Base-by-base conservation (phyloP, 768 basidiomycete genomes). In the Rhodosporidiobolus odoratus region DNA sequence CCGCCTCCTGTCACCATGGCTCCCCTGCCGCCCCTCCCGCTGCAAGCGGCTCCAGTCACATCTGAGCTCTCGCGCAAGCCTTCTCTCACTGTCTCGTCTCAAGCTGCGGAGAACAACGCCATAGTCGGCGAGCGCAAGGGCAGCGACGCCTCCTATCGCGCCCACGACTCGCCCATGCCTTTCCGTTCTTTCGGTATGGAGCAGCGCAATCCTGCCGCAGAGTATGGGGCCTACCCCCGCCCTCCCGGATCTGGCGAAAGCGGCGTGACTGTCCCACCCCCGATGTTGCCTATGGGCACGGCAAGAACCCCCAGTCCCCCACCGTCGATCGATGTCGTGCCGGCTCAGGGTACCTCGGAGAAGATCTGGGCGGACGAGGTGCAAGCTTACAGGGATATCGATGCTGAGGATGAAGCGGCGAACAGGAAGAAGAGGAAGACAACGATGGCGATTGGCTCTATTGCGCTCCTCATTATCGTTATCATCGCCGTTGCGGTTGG, bases 401-500 rank as follows among this genome's bases (percentile, higher is more conserved):
- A 45, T 32, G 41, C 4, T 25, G 40, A 45, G 5, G 41, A 15
- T 16, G 41, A 45, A 19, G 32, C 4, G 32, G 9, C 1, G 43
- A 25, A 17, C 15, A 45, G 17, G 30, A 65, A 56, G 54, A 15
- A 25, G 34, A 8, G 25, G 34, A 57, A 38, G 54, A 65, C 34
- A 43, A 8, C 19, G 34, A 2, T 48, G 9, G 13, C 27, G 4
- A 9, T 40, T 21, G 35, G 25, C 37, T 3, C 52, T 21, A 38
- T 73, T 72, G 62, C 43, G 66, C 41, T 75, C 63, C 41, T 59
- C 53, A 37, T 64, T 53, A 27, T 75, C 60, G 34, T 56, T 79
- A 62, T 82, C 76, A 27, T 81, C 81, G 35, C 80, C 77, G 40
- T 79, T 77, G 52, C 75, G 77, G 52, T 79, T 68, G 56, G 78